phyloP scores from a whole-genome alignment of 1,284 basidiomycete genomes.

The Inonotus obliquus region DNA sequence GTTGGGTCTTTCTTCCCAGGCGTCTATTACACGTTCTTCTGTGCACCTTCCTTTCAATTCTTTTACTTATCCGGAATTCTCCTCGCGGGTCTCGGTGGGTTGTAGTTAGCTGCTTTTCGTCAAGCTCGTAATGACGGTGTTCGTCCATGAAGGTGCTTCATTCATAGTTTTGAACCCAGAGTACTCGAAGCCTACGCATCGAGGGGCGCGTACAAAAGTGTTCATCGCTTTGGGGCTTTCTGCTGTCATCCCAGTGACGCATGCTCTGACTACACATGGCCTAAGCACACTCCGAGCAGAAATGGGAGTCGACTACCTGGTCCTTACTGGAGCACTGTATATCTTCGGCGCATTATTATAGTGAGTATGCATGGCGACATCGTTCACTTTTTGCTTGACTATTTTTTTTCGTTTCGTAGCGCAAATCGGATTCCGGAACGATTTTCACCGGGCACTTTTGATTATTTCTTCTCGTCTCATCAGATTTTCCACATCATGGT shows the following conservation, averaged over 20 bases:
- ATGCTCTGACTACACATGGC: constrained; percentile 60
- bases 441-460: constrained; percentile 74
- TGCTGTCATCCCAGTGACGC: constrained; percentile 67
- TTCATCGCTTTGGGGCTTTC: constrained; percentile 81
- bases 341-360: constrained; percentile 77
- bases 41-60: constrained; percentile 46
- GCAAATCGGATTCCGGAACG: constrained; percentile 82
- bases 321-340: constrained; percentile 66
- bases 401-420: constrained; percentile 37
- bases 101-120: neutral
- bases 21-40: constrained; percentile 71
- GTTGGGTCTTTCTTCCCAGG: constrained; percentile 81
- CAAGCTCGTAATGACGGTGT: neutral
- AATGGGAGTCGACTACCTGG: constrained; percentile 68
- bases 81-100: constrained; percentile 56
- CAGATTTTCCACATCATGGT: constrained; percentile 87
- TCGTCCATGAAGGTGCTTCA: constrained; percentile 46
- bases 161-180: constrained; percentile 78
- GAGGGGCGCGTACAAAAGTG: constrained; percentile 73
- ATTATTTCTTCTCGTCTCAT: constrained; percentile 78
- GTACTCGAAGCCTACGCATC: constrained; percentile 72
- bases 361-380: constrained; percentile 42
- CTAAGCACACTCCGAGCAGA: constrained; percentile 47
- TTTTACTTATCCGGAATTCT: constrained; percentile 54
- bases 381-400: constrained; percentile 21